Evolutionary conservation across 2,329 filamentous ascomycete species (phyloP).

Genomic region (Sporothrix curviconia): DNA sequence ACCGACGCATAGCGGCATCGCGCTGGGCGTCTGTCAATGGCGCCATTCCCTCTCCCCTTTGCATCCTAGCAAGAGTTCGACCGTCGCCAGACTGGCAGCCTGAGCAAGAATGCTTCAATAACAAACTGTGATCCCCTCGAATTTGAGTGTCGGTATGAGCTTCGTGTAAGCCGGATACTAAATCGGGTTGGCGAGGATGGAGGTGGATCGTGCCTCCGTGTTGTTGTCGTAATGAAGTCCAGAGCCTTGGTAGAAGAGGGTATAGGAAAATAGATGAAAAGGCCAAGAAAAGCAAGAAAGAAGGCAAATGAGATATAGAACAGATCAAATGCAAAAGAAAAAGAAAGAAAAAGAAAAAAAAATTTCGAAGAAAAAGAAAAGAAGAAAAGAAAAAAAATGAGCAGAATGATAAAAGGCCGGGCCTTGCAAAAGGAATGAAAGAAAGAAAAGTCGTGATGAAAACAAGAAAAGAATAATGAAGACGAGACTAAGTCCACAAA

Average conservation of each 20-base stretch:
- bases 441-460: neutral
- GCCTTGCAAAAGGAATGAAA: neutral
- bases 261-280: neutral
- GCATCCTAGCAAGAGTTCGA: slow-evolving; percentile 18
- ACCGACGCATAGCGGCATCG: slow-evolving; percentile 14
- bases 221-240: neutral
- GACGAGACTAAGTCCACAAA: neutral
- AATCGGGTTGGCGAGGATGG: no score
- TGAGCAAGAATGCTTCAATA: slow-evolving; percentile 12
- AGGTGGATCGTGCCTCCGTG: no score
- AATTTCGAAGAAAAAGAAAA: neutral
- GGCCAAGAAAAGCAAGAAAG: slow-evolving; percentile 11
- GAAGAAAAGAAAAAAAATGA: no score
- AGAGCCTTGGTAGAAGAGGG: neutral
- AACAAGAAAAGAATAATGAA: neutral
- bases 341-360: slow-evolving; percentile 14
- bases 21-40: slow-evolving; percentile 19
- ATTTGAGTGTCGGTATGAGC: slow-evolving; percentile 11
- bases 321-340: slow-evolving; percentile 12
- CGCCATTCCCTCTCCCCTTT: slow-evolving; percentile 26
- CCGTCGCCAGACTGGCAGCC: slow-evolving; percentile 18
- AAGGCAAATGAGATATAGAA: slow-evolving; percentile 16
- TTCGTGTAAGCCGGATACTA: no score
- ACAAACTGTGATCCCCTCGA: no score
- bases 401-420: no score